These are phyloP conservation scores for Thermochaetoides dissita DNA, from an alignment of 2,329 filamentous ascomycete genomes.

Conservation along the genomic window DNA sequence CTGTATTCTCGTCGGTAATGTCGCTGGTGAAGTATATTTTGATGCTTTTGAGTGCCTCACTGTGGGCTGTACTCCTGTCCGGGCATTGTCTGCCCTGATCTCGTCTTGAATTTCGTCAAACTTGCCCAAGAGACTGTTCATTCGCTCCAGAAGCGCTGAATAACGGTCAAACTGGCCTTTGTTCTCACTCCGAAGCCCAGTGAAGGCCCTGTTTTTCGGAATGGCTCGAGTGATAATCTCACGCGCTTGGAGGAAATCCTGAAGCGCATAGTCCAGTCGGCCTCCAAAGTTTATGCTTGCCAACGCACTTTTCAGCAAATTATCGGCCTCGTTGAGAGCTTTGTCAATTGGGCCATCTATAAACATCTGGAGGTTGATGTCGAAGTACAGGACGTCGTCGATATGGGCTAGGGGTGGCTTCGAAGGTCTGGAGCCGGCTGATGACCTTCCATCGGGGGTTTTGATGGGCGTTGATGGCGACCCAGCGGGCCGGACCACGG, in stretches of 20 bases:
- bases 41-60: not conserved
- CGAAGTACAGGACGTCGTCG: constrained; percentile 35
- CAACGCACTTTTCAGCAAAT: no score
- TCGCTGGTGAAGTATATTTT: not conserved
- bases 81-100: constrained; percentile 50
- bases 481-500: constrained; percentile 15
- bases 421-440: constrained; percentile 10
- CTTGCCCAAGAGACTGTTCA: constrained; percentile 30
- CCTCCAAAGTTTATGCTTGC: constrained; percentile 16
- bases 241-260: constrained; percentile 71
- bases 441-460: not conserved
- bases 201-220: constrained; percentile 61
- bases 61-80: constrained; percentile 41
- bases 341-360: constrained; percentile 36
- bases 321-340: constrained; percentile 38
- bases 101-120: constrained; percentile 45
- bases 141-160: constrained; percentile 33
- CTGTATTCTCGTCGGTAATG: not conserved
- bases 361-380: constrained; percentile 28
- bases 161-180: constrained; percentile 35
- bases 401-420: constrained; percentile 35
- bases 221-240: constrained; percentile 67
- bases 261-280: constrained; percentile 60
- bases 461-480: not conserved
- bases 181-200: constrained; percentile 43